These are phyloP conservation scores for Suhomyces xylopsoci DNA, from an alignment of 805 yeast genomes.

Conservation along the genomic window DNA sequence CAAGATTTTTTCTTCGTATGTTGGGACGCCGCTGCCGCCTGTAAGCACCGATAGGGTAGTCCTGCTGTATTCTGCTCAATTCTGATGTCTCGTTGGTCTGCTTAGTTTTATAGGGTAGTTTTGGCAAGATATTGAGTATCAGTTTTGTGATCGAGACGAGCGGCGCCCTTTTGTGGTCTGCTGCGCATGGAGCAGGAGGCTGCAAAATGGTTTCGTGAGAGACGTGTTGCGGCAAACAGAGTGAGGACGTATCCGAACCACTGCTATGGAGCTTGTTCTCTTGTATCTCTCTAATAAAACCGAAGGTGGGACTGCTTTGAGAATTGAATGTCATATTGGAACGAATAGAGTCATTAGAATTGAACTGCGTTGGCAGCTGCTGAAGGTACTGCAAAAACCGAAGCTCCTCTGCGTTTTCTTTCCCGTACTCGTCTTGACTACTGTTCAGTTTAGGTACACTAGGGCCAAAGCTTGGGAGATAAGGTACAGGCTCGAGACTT, in stretches of 20 bases:
- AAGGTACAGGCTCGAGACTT: not conserved
- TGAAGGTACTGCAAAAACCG: not conserved
- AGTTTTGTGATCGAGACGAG: not conserved
- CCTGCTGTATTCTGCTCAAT: not conserved
- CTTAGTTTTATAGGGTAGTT: not conserved
- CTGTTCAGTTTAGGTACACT: not conserved
- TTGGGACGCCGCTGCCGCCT: not conserved
- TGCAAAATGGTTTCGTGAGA: not conserved
- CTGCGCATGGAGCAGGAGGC: not conserved
- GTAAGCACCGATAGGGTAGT: constrained; percentile 1
- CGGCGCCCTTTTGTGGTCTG: not conserved
- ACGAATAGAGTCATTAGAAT: not conserved
- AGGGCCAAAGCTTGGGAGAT: not conserved
- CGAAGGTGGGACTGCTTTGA: not conserved
- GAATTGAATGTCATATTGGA: not conserved
- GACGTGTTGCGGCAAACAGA: not conserved
- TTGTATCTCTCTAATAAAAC: not conserved
- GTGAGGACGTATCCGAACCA: not conserved
- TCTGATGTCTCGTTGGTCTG: not conserved
- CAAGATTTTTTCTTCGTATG: not conserved
- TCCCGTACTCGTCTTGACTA: not conserved
- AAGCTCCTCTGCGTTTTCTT: not conserved
- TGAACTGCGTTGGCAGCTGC: not conserved
- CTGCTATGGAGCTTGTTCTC: not conserved
- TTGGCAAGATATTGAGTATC: not conserved